Evolutionary conservation across 805 yeast species (phyloP), one percentile per base, ranked within the genome.

Genomic region (Spencermartinsiella europaea): DNA sequence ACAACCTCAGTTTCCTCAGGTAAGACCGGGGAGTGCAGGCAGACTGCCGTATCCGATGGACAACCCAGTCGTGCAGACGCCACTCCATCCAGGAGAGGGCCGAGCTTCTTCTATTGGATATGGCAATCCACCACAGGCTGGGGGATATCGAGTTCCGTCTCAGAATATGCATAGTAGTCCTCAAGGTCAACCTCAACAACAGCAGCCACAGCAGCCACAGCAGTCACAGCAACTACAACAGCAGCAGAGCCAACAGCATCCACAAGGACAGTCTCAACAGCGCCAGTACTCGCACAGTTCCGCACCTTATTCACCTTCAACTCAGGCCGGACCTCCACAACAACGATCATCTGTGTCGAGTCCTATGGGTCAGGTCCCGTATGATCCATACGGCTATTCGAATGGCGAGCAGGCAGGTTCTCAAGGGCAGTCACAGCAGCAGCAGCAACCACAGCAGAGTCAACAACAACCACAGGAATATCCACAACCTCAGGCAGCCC

Each of bases 121-220:
- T n/a, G n/a, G n/a, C n/a, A n/a, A n/a, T n/a, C n/a, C n/a, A n/a
- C n/a, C n/a, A n/a, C n/a, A n/a, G n/a, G n/a, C n/a, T n/a, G n/a
- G 4, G 16, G 12, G 10, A 10, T n/a, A 10, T 53, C 54, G 36
- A 45, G 47, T 19, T 27, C 38, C 27, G 12, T 12, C 7, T 7
- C 31, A 25, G 12, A 7, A 25, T 7, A 7, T 37, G 51, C 60
- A 34, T 46, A 69, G 44, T 64, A 71, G 16, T 64, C 48, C 46
- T 66, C 69, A 37, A 67, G 71, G 4, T 74, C 68, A 42, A 74
- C 76, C 48, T 80, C 90, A 44, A 74, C 61, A 19, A 20, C 52
- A 25, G 19, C 38, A 25, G n/a, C 51, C 42, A 31, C 22, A 4
- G 15, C 45, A 35, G 27, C 31, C 43, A 2, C 44, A 31, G 15